These are phyloP conservation scores for Alternaria dauci DNA, from an alignment of 2,329 filamentous ascomycete species.

Conservation along the genomic window DNA sequence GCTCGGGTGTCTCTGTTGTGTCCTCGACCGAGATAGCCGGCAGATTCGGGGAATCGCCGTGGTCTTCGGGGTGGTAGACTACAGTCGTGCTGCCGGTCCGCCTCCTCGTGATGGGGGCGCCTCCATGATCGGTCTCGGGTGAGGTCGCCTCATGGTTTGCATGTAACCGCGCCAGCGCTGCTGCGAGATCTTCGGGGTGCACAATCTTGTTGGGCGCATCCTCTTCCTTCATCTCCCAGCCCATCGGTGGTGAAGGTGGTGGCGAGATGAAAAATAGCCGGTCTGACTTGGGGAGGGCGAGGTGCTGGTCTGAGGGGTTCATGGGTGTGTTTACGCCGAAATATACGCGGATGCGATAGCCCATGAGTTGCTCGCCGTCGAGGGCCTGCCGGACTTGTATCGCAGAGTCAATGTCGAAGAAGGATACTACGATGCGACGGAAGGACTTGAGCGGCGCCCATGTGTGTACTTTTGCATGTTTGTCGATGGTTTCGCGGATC, in stretches of 20 bases:
- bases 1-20: slow-evolving; percentile 59
- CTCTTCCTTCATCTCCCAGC: slow-evolving; percentile 70
- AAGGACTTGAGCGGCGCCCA: slow-evolving; percentile 85
- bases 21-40: slow-evolving; percentile 72
- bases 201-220: slow-evolving; percentile 72
- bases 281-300: slow-evolving; percentile 61
- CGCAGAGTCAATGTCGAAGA: slow-evolving; percentile 74
- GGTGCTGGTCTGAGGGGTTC: slow-evolving; percentile 51
- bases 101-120: slow-evolving; percentile 33
- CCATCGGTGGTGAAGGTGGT: slow-evolving; percentile 69
- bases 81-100: slow-evolving; percentile 65
- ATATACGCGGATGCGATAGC: slow-evolving; percentile 59
- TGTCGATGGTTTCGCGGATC: slow-evolving; percentile 74
- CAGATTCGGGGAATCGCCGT: slow-evolving; percentile 66
- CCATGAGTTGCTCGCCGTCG: slow-evolving; percentile 77
- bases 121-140: slow-evolving; percentile 35
- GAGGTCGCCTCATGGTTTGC: slow-evolving; percentile 44
- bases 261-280: slow-evolving; percentile 73
- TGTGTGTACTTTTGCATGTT: slow-evolving; percentile 75
- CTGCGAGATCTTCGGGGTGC: slow-evolving; percentile 68
- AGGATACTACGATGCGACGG: slow-evolving; percentile 81
- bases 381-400: slow-evolving; percentile 75
- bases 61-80: slow-evolving; percentile 69
- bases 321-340: slow-evolving; percentile 51
- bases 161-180: slow-evolving; percentile 63